Conservation (phyloP, 2,329 filamentous ascomycete species). For the Diplodia seriata region DNA sequence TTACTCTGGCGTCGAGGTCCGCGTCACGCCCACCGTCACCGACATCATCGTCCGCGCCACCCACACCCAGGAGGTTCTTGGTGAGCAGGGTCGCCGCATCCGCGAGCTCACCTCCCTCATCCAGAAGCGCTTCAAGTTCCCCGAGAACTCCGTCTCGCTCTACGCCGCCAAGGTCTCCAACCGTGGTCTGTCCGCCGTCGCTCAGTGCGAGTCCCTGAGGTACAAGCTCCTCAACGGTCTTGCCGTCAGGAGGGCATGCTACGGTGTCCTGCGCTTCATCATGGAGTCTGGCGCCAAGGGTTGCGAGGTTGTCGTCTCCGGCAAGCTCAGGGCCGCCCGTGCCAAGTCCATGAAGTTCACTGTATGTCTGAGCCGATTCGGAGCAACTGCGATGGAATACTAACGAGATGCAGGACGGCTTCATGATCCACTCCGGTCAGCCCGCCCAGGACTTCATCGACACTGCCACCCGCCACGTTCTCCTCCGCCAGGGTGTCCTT, state of each 20-base stretch:
- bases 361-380: constrained; percentile 58
- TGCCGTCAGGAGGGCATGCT: constrained; percentile 97
- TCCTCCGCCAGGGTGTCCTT: constrained; percentile 98
- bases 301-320: constrained; percentile 98
- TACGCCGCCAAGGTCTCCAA: constrained; percentile 99
- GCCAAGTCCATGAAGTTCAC: constrained; percentile 99
- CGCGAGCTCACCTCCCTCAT: constrained; percentile 99
- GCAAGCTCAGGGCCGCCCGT: constrained; percentile 98
- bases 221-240: constrained; percentile 99
- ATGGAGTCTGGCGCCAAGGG: constrained; percentile 99
- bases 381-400: constrained; percentile 32
- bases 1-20: constrained; percentile 99
- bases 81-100: constrained; percentile 99
- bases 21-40: constrained; percentile 99
- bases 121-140: constrained; percentile 99
- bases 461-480: constrained; percentile 96
- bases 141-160: constrained; percentile 99
- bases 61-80: constrained; percentile 99
- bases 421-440: constrained; percentile 99
- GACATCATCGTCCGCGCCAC: constrained; percentile 99
- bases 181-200: constrained; percentile 98
- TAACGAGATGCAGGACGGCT: constrained; percentile 71
- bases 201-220: constrained; percentile 99
- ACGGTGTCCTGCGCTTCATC: constrained; percentile 99
- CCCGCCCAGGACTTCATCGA: constrained; percentile 99